phyloP scores from a whole-genome alignment of 345 rosid genomes.

The Linum tenue region DNA sequence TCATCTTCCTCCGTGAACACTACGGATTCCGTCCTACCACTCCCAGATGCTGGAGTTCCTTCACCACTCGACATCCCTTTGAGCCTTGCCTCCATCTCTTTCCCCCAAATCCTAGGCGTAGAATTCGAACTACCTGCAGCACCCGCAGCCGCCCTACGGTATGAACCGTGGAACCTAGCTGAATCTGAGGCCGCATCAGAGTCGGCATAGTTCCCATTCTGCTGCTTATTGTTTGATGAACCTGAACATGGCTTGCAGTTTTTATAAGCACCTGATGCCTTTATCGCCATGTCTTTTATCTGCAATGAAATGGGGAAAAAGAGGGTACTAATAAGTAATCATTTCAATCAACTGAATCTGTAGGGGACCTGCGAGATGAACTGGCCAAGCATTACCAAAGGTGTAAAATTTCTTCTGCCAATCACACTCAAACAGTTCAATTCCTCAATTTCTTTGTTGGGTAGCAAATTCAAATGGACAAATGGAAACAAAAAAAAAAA shows the following conservation, averaged over 20 bases:
- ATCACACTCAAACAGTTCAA: conserved; percentile 3
- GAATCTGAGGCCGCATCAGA: conserved; percentile 28
- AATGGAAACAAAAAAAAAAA: neutral
- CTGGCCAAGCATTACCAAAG: too few species aligned
- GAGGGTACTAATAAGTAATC: neutral
- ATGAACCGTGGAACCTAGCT: conserved; percentile 28
- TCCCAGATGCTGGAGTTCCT: conserved; percentile 24
- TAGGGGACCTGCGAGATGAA: neutral
- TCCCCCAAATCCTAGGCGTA: conserved; percentile 23
- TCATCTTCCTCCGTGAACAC: conserved; percentile 25
- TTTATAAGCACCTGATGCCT: conserved; percentile 27
- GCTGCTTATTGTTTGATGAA: conserved; percentile 8
- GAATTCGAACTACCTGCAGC: conserved; percentile 19
- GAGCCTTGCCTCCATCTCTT: conserved; percentile 29
- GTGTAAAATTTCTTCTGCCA: neutral
- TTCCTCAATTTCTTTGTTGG: neutral
- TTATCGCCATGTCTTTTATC: conserved; percentile 27
- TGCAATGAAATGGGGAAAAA: conserved; percentile 5
- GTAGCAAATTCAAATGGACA: neutral
- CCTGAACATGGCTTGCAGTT: conserved; percentile 25
- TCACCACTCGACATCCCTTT: conserved; percentile 28
- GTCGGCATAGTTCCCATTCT: conserved; percentile 8
- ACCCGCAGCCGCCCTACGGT: conserved; percentile 12
- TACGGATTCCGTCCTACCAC: conserved; percentile 20
- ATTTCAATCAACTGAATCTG: neutral